A percentile compares a stretch with the other conserved stretches of the same genome.
These are phyloP conservation scores for Rhytidhysteron rufulum DNA, from an alignment of 2,329 filamentous ascomycete species.

Conservation along the genomic window DNA sequence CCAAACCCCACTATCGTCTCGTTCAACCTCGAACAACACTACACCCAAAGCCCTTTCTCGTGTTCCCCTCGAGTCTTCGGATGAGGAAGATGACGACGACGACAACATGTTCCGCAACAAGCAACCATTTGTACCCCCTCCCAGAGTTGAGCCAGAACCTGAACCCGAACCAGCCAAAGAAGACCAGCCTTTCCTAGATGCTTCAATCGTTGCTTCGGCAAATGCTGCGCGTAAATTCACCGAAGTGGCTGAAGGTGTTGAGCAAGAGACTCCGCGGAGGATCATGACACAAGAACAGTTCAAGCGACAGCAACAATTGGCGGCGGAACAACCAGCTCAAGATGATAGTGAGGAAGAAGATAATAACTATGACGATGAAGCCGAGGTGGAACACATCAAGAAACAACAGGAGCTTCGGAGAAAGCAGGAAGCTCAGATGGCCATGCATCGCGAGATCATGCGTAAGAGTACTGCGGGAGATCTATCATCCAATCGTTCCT, in stretches of 20 bases:
- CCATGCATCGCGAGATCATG: conserved; percentile 30
- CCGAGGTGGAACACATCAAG: conserved; percentile 22
- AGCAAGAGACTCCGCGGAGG: conserved; percentile 12
- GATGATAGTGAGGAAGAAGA: conserved; percentile 25
- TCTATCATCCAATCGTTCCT: conserved; percentile 11
- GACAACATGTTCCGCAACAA: neutral
- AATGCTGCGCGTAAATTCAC: conserved; percentile 1
- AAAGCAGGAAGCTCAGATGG: conserved; percentile 29
- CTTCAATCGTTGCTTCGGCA: conserved; percentile 1
- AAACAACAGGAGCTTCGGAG: conserved; percentile 29
- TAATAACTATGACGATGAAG: conserved; percentile 32
- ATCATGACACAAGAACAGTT: conserved; percentile 34
- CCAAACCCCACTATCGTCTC: conserved; percentile 28
- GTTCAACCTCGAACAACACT: conserved; percentile 27
- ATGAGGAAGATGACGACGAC: neutral
- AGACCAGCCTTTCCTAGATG: conserved; percentile 25
- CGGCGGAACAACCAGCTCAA: conserved; percentile 19
- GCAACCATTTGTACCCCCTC: neutral
- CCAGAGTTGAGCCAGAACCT: neutral
- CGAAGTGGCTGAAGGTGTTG: too few relatives aligned
- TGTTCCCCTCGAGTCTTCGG: neutral
- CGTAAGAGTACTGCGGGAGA: conserved; percentile 29
- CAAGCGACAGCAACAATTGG: conserved; percentile 24
- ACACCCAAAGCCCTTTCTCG: conserved; percentile 21
- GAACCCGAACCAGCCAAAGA: conserved; percentile 20